phyloP scores from a whole-genome alignment of 352 stramenopile species.

The Plasmopara muralis region DNA sequence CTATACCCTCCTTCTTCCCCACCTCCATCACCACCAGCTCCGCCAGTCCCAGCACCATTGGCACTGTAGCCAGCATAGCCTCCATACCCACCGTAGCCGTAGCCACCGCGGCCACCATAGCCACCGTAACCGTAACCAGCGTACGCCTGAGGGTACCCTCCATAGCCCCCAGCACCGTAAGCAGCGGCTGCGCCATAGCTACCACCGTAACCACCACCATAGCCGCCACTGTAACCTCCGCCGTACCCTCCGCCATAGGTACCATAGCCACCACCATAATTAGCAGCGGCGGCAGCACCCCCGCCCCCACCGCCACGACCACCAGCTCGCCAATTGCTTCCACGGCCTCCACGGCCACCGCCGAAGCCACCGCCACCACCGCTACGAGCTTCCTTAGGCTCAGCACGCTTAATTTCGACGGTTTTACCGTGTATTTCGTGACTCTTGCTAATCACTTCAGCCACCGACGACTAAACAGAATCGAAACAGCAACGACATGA shows the following conservation, averaged over 20 bases:
- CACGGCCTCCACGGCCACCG: conserved; percentile 23
- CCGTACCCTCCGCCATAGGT: conserved; percentile 9
- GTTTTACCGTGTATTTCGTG: conserved; percentile 89
- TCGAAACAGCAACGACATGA: neutral
- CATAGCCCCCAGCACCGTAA: conserved; percentile 33
- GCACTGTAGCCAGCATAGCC: conserved; percentile 17
- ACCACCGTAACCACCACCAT: conserved; percentile 17
- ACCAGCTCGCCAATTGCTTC: conserved; percentile 23
- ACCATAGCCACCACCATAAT: conserved; percentile 24
- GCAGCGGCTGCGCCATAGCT: conserved; percentile 23
- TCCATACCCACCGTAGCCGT: conserved; percentile 39
- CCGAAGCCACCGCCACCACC: conserved; percentile 25
- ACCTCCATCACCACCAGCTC: conserved; percentile 17
- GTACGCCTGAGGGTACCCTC: conserved; percentile 32
- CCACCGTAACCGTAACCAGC: conserved; percentile 36
- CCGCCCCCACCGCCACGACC: conserved; percentile 19
- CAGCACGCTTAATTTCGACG: conserved; percentile 86
- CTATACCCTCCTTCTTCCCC: conserved; percentile 32
- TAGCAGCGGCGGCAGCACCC: conserved; percentile 2
- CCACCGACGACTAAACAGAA: conserved; percentile 54
- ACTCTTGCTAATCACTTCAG: conserved; percentile 82
- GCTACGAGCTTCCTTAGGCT: conserved; percentile 65
- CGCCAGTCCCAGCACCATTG: conserved; percentile 23
- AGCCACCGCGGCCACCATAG: conserved; percentile 38
- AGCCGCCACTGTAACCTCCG: conserved; percentile 22